A percentile compares a stretch with the other conserved stretches of the same genome.
Conservation (phyloP, 345 rosid species). For the Gossypium australe region DNA sequence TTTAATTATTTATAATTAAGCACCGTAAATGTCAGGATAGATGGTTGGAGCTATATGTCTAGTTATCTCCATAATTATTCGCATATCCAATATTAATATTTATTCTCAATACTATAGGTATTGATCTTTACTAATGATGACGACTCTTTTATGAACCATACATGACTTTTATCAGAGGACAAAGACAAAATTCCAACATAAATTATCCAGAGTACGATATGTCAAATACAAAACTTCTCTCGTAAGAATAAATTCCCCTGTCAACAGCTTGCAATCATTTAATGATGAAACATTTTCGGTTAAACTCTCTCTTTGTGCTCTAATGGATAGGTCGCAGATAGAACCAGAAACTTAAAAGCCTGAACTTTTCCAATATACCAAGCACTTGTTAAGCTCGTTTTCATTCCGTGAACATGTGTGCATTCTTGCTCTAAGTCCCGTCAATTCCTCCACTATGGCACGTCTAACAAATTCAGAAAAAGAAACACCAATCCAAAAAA, state of each 20-base stretch:
- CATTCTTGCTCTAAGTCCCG: slow-evolving; percentile 57
- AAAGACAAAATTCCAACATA: no score
- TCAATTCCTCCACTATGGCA: slow-evolving; percentile 71
- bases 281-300: slow-evolving; percentile 33
- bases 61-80: no score
- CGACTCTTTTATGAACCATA: accelerated
- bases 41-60: accelerated
- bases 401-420: slow-evolving; percentile 64
- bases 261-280: slow-evolving; percentile 32
- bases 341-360: slow-evolving; percentile 52
- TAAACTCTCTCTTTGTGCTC: slow-evolving; percentile 38
- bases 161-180: accelerated
- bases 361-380: slow-evolving; percentile 40
- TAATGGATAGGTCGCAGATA: slow-evolving; percentile 53
- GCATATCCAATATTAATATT: no score
- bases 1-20: no score
- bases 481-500: not conserved
- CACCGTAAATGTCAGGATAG: accelerated
- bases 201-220: no score
- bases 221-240: no score
- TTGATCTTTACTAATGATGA: no score
- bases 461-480: slow-evolving; percentile 33
- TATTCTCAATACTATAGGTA: accelerated
- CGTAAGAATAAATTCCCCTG: no score
- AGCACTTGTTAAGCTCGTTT: slow-evolving; percentile 37